Percentiles rank a stretch among this genome's conserved stretches.
Evolutionary conservation across 2,329 filamentous ascomycete genomes (phyloP).

Genomic region (Aspergillus sp.): DNA sequence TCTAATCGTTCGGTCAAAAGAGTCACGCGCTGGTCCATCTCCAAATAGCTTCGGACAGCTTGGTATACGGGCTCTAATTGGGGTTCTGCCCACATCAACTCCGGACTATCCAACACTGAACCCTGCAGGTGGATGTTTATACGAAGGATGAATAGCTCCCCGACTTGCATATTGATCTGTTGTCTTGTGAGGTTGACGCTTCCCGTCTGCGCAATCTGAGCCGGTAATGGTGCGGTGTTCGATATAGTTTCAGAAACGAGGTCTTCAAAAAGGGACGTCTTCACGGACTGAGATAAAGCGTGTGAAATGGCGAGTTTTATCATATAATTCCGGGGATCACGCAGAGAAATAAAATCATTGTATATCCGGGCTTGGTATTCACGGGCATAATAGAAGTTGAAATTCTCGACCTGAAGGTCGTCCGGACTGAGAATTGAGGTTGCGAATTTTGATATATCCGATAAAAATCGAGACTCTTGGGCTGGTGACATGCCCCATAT

Average conservation of each 20-base stretch:
- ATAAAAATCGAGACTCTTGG: slow-evolving; percentile 87
- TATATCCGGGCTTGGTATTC: slow-evolving; percentile 99
- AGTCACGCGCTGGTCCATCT: slow-evolving; percentile 94
- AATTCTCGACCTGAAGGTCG: slow-evolving; percentile 92
- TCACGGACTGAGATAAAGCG: slow-evolving; percentile 91
- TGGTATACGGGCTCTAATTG: slow-evolving; percentile 96
- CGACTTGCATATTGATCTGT: slow-evolving; percentile 99
- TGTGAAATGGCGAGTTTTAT: slow-evolving; percentile 95
- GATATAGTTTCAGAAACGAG: slow-evolving; percentile 92
- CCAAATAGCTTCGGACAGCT: slow-evolving; percentile 89
- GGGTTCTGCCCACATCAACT: slow-evolving; percentile 97
- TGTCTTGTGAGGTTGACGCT: slow-evolving; percentile 84
- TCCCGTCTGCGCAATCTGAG: slow-evolving; percentile 87
- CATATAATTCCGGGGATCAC: slow-evolving; percentile 97
- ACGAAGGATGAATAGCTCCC: slow-evolving; percentile 93
- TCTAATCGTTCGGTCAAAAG: slow-evolving; percentile 85
- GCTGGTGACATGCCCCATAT: slow-evolving; percentile 96
- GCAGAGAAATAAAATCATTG: slow-evolving; percentile 96
- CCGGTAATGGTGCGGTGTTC: slow-evolving; percentile 86
- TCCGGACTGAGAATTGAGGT: slow-evolving; percentile 83
- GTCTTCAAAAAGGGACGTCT: slow-evolving; percentile 96
- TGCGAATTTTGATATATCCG: slow-evolving; percentile 93
- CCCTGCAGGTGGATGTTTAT: slow-evolving; percentile 99
- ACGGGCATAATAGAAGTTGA: slow-evolving; percentile 98
- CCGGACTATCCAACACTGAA: slow-evolving; percentile 91